Conservation (phyloP, 2,329 filamentous ascomycete genomes). For the Hirsutella rhossiliensis region DNA sequence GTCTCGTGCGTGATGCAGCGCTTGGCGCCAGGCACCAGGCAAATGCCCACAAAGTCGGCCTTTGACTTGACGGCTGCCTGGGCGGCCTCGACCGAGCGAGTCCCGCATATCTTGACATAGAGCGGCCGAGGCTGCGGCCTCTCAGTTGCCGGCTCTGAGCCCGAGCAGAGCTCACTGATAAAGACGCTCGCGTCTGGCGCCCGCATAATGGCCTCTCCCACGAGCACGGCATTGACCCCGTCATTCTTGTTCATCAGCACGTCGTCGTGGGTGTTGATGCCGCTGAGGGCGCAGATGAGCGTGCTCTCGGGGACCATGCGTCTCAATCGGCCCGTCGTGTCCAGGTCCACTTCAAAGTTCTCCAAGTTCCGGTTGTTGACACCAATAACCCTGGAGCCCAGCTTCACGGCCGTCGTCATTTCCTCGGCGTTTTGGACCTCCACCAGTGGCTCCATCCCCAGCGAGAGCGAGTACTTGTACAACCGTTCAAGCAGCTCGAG, state of each 20-base stretch:
- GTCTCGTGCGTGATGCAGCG: conserved; percentile 69
- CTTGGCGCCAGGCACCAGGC: conserved; percentile 70
- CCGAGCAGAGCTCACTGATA: conserved; percentile 70
- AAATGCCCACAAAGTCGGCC: conserved; percentile 88
- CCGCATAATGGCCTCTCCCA: conserved; percentile 93
- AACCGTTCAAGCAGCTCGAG: conserved; percentile 58
- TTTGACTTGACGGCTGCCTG: conserved; percentile 70
- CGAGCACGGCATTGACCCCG: conserved; percentile 83
- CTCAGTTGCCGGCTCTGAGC: conserved; percentile 24
- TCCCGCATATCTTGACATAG: conserved; percentile 92
- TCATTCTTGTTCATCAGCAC: conserved; percentile 79
- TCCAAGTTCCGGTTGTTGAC: conserved; percentile 97
- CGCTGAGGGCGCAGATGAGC: conserved; percentile 86
- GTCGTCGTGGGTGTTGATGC: conserved; percentile 81
- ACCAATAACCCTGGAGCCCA: conserved; percentile 85
- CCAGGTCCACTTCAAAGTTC: conserved; percentile 91
- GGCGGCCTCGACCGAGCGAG: conserved; percentile 70
- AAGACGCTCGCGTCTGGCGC: conserved; percentile 73
- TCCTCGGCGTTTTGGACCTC: conserved; percentile 93
- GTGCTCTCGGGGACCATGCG: conserved; percentile 76
- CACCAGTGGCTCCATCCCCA: conserved; percentile 95
- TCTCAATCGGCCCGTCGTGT: conserved; percentile 80
- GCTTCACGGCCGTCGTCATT: conserved; percentile 74
- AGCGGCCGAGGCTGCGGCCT: conserved; percentile 31
- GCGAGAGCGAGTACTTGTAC: conserved; percentile 76